phyloP scores from a whole-genome alignment of 768 basidiomycete species.

The Lactarius trivialis region DNA sequence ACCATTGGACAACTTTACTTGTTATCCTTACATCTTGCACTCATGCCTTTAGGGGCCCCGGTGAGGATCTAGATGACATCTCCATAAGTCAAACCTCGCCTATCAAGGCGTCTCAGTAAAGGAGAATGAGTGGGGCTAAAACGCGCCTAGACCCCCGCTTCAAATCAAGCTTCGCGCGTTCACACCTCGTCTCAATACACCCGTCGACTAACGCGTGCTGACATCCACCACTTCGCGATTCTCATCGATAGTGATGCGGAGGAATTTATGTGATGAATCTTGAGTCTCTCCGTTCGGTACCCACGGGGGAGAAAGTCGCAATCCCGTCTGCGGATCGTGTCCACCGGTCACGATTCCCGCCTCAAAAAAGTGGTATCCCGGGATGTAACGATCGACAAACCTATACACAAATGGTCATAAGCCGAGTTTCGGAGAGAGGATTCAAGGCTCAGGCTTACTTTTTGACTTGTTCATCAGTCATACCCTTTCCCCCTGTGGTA shows the following conservation, averaged over 20 bases:
- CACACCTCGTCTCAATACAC: background rate
- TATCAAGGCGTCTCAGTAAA: too few species aligned
- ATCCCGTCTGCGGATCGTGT: constrained; percentile 19
- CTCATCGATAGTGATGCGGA: constrained; percentile 50
- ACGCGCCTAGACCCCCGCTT: too few species aligned
- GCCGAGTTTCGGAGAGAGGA: background rate
- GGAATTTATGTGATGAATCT: constrained; percentile 5
- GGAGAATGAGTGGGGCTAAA: too few species aligned
- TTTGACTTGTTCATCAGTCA: constrained; percentile 77
- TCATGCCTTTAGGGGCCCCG: too few species aligned
- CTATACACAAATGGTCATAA: constrained; percentile 32
- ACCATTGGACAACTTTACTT: too few species aligned
- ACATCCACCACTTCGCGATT: constrained; percentile 42
- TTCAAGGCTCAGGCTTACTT: constrained; percentile 26
- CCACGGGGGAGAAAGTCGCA: constrained; percentile 35
- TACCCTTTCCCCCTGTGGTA: constrained; percentile 76
- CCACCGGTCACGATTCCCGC: constrained; percentile 43
- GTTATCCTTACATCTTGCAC: too few species aligned
- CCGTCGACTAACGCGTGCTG: constrained; percentile 34
- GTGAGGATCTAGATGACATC: too few species aligned
- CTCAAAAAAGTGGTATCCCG: constrained; percentile 85
- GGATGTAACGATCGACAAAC: constrained; percentile 91
- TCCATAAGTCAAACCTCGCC: too few species aligned
- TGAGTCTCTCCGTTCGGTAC: constrained; percentile 34
- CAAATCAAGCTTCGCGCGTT: background rate